These are phyloP conservation scores for Linum usitatissimum DNA, from an alignment of 345 rosid species.

Conservation along the genomic window DNA sequence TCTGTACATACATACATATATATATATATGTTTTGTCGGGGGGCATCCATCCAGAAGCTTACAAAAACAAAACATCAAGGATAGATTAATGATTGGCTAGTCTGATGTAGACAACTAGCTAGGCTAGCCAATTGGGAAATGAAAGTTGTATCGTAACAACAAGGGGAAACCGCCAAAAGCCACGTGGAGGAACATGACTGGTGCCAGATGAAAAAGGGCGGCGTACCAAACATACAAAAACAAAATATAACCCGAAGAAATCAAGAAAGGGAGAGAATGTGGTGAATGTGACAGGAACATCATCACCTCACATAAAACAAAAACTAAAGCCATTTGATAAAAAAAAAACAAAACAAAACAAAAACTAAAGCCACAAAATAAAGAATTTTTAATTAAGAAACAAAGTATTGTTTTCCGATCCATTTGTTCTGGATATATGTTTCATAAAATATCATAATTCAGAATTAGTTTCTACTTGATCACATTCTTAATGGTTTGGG, in stretches of 20 bases:
- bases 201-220: constrained; percentile 43
- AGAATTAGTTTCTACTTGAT: too few relatives aligned
- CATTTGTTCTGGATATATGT: too few relatives aligned
- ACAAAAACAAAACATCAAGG: background rate
- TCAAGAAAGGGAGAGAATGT: constrained; percentile 10
- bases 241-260: too few relatives aligned
- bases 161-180: constrained; percentile 10
- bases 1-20: too few relatives aligned
- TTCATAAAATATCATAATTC: too few relatives aligned
- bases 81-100: background rate
- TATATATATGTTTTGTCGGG: too few relatives aligned
- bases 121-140: background rate
- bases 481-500: too few relatives aligned
- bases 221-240: constrained; percentile 58
- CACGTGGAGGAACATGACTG: constrained; percentile 25
- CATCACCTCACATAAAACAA: background rate
- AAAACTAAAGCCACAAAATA: too few relatives aligned
- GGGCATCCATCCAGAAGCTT: background rate
- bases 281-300: constrained; percentile 2
- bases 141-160: background rate
- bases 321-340: too few relatives aligned
- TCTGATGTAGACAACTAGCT: background rate
- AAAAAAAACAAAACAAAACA: too few relatives aligned
- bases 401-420: too few relatives aligned
- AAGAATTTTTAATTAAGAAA: too few relatives aligned